These are phyloP conservation scores for Eucalyptus victrix DNA, from an alignment of 345 rosid genomes.

Conservation along the genomic window DNA sequence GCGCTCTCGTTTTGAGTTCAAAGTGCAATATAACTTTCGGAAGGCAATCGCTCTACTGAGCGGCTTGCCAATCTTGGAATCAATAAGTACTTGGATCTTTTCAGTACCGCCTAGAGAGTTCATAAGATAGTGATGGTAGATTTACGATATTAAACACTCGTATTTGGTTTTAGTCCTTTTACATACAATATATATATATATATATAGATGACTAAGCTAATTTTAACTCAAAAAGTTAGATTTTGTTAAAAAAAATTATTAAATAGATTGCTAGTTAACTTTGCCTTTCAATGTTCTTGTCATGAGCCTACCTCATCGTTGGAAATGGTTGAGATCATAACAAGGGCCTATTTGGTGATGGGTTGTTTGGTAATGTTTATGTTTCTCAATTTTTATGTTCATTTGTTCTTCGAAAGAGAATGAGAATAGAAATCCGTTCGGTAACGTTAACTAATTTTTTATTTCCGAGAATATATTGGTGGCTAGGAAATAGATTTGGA, in stretches of 20 bases:
- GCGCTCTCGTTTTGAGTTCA: neutral
- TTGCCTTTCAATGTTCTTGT: neutral
- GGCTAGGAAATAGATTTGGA: too few species aligned
- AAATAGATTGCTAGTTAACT: neutral
- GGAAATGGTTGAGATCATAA: neutral
- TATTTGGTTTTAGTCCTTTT: neutral
- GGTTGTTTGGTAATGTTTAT: too few species aligned
- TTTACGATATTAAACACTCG: too few species aligned
- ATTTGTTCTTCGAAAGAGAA: too few species aligned
- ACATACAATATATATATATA: too few species aligned
- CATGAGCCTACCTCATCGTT: neutral
- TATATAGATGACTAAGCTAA: too few species aligned
- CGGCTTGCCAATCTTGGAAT: neutral
- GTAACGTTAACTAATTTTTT: too few species aligned
- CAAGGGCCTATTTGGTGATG: too few species aligned
- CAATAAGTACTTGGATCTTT: neutral
- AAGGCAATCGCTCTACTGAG: neutral
- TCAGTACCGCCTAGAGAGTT: neutral
- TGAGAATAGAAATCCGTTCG: accelerated
- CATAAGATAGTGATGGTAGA: neutral
- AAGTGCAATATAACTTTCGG: neutral
- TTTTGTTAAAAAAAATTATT: neutral
- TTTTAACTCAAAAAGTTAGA: neutral
- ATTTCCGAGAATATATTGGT: accelerated
- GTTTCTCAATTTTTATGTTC: too few species aligned